A percentile compares a stretch with the other conserved stretches of the same genome.
Conservation (phyloP, 352 stramenopile species). For the Globisporangium perplexum region DNA sequence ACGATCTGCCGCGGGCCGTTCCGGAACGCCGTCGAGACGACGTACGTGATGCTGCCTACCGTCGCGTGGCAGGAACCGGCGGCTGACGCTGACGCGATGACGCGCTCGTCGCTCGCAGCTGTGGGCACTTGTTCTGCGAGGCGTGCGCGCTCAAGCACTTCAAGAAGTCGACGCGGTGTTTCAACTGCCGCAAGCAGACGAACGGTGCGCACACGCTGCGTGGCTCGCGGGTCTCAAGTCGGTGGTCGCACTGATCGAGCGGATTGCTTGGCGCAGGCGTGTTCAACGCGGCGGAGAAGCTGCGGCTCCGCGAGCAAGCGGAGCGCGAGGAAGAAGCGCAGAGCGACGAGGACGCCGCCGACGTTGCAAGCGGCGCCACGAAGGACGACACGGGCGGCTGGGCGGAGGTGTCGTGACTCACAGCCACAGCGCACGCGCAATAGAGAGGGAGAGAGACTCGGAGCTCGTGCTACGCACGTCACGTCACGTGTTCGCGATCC, state of each 20-base stretch:
- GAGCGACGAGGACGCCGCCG: slow-evolving; percentile 10
- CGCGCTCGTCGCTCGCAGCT: slow-evolving; percentile 31
- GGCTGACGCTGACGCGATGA: too few relatives aligned
- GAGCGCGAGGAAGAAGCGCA: slow-evolving; percentile 15
- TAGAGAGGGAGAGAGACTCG: too few relatives aligned
- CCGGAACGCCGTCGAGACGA: slow-evolving; percentile 92
- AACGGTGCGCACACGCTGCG: slow-evolving; percentile 52
- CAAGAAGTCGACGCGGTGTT: slow-evolving; percentile 83
- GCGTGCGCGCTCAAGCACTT: slow-evolving; percentile 87
- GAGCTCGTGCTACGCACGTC: too few relatives aligned
- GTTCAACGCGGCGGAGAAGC: slow-evolving; percentile 87
- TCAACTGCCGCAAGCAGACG: slow-evolving; percentile 94
- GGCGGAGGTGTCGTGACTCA: slow-evolving; percentile 14
- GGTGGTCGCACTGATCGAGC: too few relatives aligned
- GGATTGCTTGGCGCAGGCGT: too few relatives aligned
- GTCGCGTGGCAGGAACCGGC: too few relatives aligned
- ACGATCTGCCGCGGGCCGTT: slow-evolving; percentile 94
- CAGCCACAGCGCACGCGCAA: too few relatives aligned
- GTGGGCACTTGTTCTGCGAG: slow-evolving; percentile 96
- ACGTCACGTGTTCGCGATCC: not conserved
- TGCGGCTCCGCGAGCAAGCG: slow-evolving; percentile 45
- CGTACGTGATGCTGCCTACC: slow-evolving; percentile 18
- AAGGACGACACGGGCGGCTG: slow-evolving; percentile 1
- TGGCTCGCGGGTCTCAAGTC: not conserved
- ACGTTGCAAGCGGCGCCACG: not conserved